A percentile compares a stretch with the other conserved stretches of the same genome.
Conservation (phyloP, 2,329 filamentous ascomycete species). For the Penicillium sp. region DNA sequence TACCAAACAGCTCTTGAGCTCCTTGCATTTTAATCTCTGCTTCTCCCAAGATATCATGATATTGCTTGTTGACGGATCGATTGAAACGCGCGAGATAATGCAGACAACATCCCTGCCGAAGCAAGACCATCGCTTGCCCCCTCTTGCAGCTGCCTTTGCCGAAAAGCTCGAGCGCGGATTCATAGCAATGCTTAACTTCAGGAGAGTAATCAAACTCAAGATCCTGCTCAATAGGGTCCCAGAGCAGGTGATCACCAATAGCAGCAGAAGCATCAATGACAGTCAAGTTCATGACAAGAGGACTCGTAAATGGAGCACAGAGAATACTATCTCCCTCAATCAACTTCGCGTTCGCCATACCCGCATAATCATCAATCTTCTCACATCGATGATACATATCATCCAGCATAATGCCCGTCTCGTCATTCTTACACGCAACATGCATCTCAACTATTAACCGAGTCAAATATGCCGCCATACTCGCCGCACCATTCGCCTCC, state of each 20-base stretch:
- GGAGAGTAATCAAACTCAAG: slow-evolving; percentile 12
- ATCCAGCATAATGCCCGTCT: slow-evolving; percentile 1
- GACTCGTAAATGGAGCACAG: slow-evolving; percentile 22
- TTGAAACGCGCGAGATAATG: slow-evolving; percentile 14
- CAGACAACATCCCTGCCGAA: slow-evolving; percentile 23
- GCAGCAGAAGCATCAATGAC: slow-evolving; percentile 9
- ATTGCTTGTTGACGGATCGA: background rate
- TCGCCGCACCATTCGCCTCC: slow-evolving; percentile 2
- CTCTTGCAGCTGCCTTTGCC: slow-evolving; percentile 11
- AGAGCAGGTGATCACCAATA: slow-evolving; percentile 8
- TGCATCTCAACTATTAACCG: slow-evolving; percentile 20
- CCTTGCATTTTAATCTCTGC: slow-evolving; percentile 7
- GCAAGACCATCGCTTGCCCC: slow-evolving; percentile 21
- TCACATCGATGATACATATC: slow-evolving; percentile 14
- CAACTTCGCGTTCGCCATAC: slow-evolving; percentile 23
- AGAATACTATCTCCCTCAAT: slow-evolving; percentile 21
- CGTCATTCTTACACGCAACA: slow-evolving; percentile 13
- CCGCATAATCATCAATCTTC: slow-evolving; percentile 10
- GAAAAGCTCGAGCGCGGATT: slow-evolving; percentile 17
- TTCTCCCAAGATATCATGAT: slow-evolving; percentile 4
- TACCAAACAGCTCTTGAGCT: slow-evolving; percentile 14
- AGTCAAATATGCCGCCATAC: slow-evolving; percentile 11
- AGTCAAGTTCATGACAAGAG: slow-evolving; percentile 22
- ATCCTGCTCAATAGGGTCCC: slow-evolving; percentile 17
- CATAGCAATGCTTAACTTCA: slow-evolving; percentile 11